Base-by-base conservation (phyloP, 169 alveolate species). In the Haemoproteus tartakovskyi region DNA sequence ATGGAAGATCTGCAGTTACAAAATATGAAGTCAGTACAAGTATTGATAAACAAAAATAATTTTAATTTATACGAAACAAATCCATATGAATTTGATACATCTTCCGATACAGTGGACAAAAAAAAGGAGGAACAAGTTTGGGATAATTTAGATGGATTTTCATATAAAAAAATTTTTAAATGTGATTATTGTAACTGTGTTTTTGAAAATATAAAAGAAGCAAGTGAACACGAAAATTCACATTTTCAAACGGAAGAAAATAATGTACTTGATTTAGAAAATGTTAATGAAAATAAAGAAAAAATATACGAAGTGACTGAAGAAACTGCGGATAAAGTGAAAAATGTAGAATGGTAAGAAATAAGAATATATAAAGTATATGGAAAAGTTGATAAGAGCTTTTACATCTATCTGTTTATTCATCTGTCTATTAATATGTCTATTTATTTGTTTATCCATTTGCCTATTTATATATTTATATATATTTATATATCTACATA, bases 141-240 rank as follows among this genome's bases (percentile, higher is more conserved):
- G 22, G 84, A 74, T 18, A 45, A 74, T 26, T 56, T 74, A 12
- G 84, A 74, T 3, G 84, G 84, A 1, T 74, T 41, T 37, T 56
- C 84, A 0, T 74, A 74, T 61, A 74, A 74, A 33, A 54, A 74
- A 60, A 57, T 74, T 9, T 74, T 45, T 14, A 74, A 74, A 51
- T 74, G 84, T 46, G 84, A 74, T 18, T 74, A 27, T 37, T 74
- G 84, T n/a, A 78, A 74, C 24, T 33, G 59, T 33, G 38, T 74
- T 48, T 74, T 38, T 33, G 84, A 48, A 14, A 50, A 57, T 19
- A 9, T 74, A 3, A 47, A 14, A 29, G 84, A 74, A 50, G 84
- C 78, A 12, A 57, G 46, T 37, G 41, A 36, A 43, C 84, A 74
- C 41, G 84, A 74, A 43, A 74, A 38, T 57, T 43, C 74, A 0